phyloP scores from a whole-genome alignment of 352 stramenopile genomes.

The Elongisporangium anandrum region DNA sequence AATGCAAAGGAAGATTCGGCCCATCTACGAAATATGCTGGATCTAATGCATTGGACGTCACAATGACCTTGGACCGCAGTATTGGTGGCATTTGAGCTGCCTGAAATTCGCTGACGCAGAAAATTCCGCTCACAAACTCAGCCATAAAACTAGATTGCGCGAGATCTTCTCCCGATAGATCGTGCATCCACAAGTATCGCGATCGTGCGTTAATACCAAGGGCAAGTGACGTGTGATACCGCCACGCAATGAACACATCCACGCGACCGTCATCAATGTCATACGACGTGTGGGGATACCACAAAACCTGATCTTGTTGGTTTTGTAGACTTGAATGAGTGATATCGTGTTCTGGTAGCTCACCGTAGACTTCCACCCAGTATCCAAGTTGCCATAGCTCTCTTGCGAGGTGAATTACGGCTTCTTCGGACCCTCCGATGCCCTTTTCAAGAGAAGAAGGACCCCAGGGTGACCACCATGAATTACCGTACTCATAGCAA shows the following conservation, averaged over 20 bases:
- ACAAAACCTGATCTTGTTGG: constrained; percentile 39
- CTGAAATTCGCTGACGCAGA: constrained; percentile 84
- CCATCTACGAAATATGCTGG: constrained; percentile 53
- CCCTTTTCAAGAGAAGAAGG: constrained; percentile 63
- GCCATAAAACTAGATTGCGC: constrained; percentile 35
- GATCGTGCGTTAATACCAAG: constrained; percentile 29
- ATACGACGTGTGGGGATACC: constrained; percentile 73
- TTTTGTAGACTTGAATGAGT: constrained; percentile 7
- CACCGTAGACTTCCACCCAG: constrained; percentile 84
- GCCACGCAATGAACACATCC: constrained; percentile 90
- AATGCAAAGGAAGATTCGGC: constrained; percentile 45
- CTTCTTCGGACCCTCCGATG: constrained; percentile 89
- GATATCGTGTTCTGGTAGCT: constrained; percentile 48
- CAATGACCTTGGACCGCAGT: constrained; percentile 42
- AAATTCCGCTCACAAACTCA: constrained; percentile 51
- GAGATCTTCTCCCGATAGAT: constrained; percentile 38
- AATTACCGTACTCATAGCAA: constrained; percentile 90
- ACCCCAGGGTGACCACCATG: constrained; percentile 88
- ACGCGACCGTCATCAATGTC: constrained; percentile 46
- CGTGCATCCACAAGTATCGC: constrained; percentile 84
- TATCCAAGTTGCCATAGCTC: constrained; percentile 81
- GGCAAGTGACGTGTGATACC: constrained; percentile 81
- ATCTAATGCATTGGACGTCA: constrained; percentile 79
- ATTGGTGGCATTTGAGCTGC: constrained; percentile 35
- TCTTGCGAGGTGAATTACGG: constrained; percentile 82